phyloP scores from a whole-genome alignment of 2,329 filamentous ascomycete genomes.

The Neodidymelliopsis sp. region DNA sequence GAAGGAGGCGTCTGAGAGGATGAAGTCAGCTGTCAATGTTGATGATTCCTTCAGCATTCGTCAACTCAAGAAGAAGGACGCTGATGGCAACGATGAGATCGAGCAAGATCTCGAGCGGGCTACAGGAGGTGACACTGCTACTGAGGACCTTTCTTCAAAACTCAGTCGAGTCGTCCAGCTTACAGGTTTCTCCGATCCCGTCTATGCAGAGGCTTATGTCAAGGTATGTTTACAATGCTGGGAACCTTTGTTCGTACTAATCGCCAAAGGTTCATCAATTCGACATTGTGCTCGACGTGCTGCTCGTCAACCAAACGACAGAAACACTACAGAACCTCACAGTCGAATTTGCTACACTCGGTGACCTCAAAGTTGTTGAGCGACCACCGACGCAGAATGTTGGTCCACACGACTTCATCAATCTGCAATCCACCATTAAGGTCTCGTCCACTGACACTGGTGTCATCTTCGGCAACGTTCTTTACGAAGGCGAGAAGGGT shows the following conservation, averaged over 20 bases:
- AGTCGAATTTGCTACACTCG: slow-evolving; percentile 97
- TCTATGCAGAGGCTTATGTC: slow-evolving; percentile 99
- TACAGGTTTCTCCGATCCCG: slow-evolving; percentile 96
- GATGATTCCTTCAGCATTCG: slow-evolving; percentile 94
- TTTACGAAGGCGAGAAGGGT: slow-evolving; percentile 84
- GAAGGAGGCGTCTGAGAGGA: slow-evolving; percentile 90
- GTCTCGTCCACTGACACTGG: slow-evolving; percentile 97
- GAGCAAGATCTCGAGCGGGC: slow-evolving; percentile 92
- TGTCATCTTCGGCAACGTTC: slow-evolving; percentile 98
- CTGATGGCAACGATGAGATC: slow-evolving; percentile 83
- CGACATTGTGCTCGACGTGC: slow-evolving; percentile 94
- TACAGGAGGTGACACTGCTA: slow-evolving; percentile 83
- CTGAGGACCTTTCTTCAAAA: slow-evolving; percentile 91
- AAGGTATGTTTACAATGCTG: slow-evolving; percentile 61
- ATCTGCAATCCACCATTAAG: slow-evolving; percentile 98
- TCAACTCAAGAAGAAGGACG: slow-evolving; percentile 86
- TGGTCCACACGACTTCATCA: slow-evolving; percentile 94
- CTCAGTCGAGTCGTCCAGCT: slow-evolving; percentile 95
- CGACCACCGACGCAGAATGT: slow-evolving; percentile 95
- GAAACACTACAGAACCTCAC: slow-evolving; percentile 97
- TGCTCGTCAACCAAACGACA: slow-evolving; percentile 95
- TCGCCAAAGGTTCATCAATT: slow-evolving; percentile 78
- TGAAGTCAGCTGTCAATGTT: slow-evolving; percentile 92
- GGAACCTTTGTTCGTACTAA: slow-evolving; percentile 14
- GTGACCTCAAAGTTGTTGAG: slow-evolving; percentile 97